Evolutionary conservation across 2,329 filamentous ascomycete species (phyloP).

Genomic region (Cylindrodendrum hubeiense): DNA sequence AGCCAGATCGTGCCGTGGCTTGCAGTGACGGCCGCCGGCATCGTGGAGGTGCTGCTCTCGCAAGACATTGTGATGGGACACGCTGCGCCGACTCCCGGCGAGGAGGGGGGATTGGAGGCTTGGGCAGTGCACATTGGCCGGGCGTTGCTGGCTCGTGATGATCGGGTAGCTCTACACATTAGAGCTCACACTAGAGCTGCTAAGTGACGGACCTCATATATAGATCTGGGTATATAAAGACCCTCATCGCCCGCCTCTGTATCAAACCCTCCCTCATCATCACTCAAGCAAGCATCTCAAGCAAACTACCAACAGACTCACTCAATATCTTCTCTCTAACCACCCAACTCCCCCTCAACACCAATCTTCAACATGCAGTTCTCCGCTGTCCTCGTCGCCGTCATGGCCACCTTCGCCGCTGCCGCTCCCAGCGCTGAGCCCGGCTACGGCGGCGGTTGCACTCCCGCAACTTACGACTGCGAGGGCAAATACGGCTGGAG

Average conservation of each 20-base stretch:
- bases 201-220: too few species aligned
- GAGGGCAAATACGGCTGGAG: conserved; percentile 47
- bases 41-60: not conserved
- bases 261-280: conserved; percentile 8
- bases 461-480: conserved; percentile 53
- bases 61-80: not conserved
- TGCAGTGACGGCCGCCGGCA: not conserved
- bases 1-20: not conserved
- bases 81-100: conserved; percentile 7
- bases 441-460: conserved; percentile 39
- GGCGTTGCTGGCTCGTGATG: conserved; percentile 11
- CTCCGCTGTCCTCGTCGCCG: conserved; percentile 35
- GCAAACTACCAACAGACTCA: conserved; percentile 25
- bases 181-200: not conserved
- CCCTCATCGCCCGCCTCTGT: not conserved
- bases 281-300: conserved; percentile 28
- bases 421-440: conserved; percentile 21
- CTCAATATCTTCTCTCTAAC: conserved; percentile 10
- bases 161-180: not conserved
- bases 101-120: not conserved
- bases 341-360: not conserved
- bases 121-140: conserved; percentile 14
- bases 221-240: conserved; percentile 31
- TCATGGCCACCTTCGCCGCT: conserved; percentile 39
- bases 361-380: conserved; percentile 47